Base-by-base conservation (phyloP, 331 rosid species). In the Quercus lobata region DNA sequence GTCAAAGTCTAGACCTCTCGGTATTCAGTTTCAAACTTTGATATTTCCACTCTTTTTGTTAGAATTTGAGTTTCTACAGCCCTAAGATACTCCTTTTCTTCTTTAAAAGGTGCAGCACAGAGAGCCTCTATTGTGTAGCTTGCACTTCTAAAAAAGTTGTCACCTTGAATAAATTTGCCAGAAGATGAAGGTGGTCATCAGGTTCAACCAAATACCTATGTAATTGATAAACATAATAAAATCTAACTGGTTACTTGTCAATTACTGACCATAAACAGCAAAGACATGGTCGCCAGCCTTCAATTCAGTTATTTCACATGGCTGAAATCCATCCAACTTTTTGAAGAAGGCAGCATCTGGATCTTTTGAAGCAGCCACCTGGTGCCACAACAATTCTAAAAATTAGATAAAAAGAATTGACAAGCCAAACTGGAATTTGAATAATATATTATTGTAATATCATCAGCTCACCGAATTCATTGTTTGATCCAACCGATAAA, bases 71-170 rank as follows among this genome's bases (percentile, higher is more conserved):
- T 84, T 87, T 96, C 99, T 57, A 96, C 84, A 6, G 78, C 82
- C 80, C 97, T 85, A 69, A 96, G 88, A 70, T 80, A 88, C 55
- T 89, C 95, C 87, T 93, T 96, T 83, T 96, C 95, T 89, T 89
- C 90, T n/a, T 57, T 22, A 80, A 92, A 93, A 29, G 92, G 87
- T 34, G 89, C 91, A 34, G 97, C 97, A 88, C 92, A 88, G 17
- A 96, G 83, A 61, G 89, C 94, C 86, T 96, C 99, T 72, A 96
- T 89, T 4, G 94, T 90, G 90, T 96, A 96, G 88, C 85, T 93
- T 73, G 92, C 99, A 84, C 98, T 93, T 88, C 87, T 96, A 63
- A 96, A 96, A 81, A 96, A 96, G 81, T 96, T 96, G 95, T 96
- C 99, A 63, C 99, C 99, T 96, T 80, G 57, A 89, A 74, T 74